Evolutionary conservation across 1,139 yeast species (phyloP).

Genomic region (Blastobotrys arbuscula): DNA sequence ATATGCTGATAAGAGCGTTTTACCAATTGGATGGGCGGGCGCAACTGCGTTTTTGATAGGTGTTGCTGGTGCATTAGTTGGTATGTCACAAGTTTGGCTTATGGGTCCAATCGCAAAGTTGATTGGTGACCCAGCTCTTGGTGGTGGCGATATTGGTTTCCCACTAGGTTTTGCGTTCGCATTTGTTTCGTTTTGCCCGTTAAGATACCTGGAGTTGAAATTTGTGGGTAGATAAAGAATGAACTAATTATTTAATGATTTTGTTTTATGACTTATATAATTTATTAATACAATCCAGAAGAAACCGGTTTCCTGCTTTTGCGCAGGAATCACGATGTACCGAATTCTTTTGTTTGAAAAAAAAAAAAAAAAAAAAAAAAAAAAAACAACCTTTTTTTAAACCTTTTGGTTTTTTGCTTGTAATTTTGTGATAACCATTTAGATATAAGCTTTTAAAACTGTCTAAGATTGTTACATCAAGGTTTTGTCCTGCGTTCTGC

Average conservation of each 20-base stretch:
- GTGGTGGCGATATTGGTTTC: constrained; percentile 89
- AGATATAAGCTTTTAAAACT: no score
- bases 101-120: constrained; percentile 57
- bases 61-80: constrained; percentile 76
- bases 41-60: constrained; percentile 74
- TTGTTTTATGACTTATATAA: not conserved
- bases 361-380: no score
- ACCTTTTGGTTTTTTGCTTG: no score
- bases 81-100: constrained; percentile 86
- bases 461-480: no score
- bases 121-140: constrained; percentile 48
- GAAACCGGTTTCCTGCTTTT: not conserved
- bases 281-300: not conserved
- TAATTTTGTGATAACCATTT: no score
- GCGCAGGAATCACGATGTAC: constrained; percentile 5
- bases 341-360: no score
- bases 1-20: constrained; percentile 49
- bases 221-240: constrained; percentile 24
- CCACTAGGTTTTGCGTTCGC: constrained; percentile 71
- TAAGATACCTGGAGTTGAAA: constrained; percentile 57
- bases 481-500: no score
- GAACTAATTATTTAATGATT: not conserved
- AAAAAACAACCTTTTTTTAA: no score
- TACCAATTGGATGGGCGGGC: constrained; percentile 78
- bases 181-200: constrained; percentile 53